Conservation (phyloP, 495 filamentous ascomycete species). For the Penicillium paradoxum region DNA sequence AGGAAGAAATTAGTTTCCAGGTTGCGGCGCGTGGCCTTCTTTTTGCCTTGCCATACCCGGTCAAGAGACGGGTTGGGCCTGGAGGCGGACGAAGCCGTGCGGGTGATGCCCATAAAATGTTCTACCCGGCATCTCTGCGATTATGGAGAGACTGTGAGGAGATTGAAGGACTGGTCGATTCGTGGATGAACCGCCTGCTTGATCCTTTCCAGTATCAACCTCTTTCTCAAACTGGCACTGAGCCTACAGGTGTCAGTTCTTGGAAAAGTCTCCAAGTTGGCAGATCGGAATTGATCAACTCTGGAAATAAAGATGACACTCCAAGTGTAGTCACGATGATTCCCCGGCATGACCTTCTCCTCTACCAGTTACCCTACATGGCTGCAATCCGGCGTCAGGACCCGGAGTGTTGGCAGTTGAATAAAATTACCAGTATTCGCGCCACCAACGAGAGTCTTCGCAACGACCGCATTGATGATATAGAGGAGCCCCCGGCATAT, state of each 20-base stretch:
- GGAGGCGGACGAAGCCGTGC: constrained; percentile 17
- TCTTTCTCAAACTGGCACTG: constrained; percentile 22
- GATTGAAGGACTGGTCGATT: constrained; percentile 62
- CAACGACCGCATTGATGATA: constrained; percentile 46
- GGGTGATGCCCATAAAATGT: constrained; percentile 72
- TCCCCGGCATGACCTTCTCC: constrained; percentile 66
- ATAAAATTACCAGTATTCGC: constrained; percentile 63
- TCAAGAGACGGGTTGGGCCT: constrained; percentile 55
- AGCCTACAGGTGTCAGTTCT: constrained; percentile 24
- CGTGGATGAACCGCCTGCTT: constrained; percentile 50
- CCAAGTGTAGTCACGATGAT: constrained; percentile 52
- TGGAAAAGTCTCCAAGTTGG: constrained; percentile 31
- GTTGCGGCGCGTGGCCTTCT: constrained; percentile 77
- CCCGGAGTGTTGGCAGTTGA: constrained; percentile 48
- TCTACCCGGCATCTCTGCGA: constrained; percentile 73
- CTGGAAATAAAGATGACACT: constrained; percentile 25
- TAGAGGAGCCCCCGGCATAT: constrained; percentile 26
- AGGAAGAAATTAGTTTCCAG: constrained; percentile 91
- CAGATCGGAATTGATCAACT: constrained; percentile 8
- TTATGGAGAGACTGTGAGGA: constrained; percentile 77
- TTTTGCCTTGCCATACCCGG: constrained; percentile 78
- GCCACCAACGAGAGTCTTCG: constrained; percentile 7
- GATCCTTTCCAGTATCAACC: constrained; percentile 17
- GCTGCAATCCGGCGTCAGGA: constrained; percentile 47
- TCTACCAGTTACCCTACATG: constrained; percentile 84